These are phyloP conservation scores for Fusarium caatingaense DNA, from an alignment of 2,329 filamentous ascomycete species.

Conservation along the genomic window DNA sequence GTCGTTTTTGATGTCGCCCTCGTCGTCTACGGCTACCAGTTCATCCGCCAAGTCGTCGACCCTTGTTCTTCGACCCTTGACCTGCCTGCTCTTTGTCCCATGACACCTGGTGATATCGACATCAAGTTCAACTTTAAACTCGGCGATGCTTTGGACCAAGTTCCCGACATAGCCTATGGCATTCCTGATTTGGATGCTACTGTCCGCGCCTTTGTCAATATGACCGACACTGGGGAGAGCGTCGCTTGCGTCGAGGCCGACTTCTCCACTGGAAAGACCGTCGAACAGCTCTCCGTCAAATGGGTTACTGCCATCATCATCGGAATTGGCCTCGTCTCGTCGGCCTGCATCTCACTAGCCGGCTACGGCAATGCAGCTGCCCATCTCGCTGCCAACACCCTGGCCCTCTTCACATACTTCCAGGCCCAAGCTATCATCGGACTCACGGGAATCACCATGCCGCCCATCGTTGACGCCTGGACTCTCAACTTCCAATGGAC, in stretches of 20 bases:
- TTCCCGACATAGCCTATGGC: slow-evolving; percentile 87
- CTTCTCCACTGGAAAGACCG: slow-evolving; percentile 90
- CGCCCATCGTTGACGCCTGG: slow-evolving; percentile 90
- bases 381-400: slow-evolving; percentile 90
- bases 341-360: slow-evolving; percentile 87
- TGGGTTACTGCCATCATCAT: slow-evolving; percentile 91
- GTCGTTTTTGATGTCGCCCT: slow-evolving; percentile 81
- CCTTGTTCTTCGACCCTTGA: slow-evolving; percentile 70
- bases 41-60: slow-evolving; percentile 74
- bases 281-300: slow-evolving; percentile 86
- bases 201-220: slow-evolving; percentile 83
- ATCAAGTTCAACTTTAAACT: slow-evolving; percentile 76
- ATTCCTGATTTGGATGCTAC: slow-evolving; percentile 92
- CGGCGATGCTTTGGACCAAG: slow-evolving; percentile 66
- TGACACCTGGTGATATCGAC: slow-evolving; percentile 84
- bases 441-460: slow-evolving; percentile 81
- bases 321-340: slow-evolving; percentile 83
- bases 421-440: slow-evolving; percentile 93
- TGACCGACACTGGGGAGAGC: slow-evolving; percentile 67
- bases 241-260: slow-evolving; percentile 89
- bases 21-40: slow-evolving; percentile 83
- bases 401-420: slow-evolving; percentile 93
- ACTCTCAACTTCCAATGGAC: slow-evolving; percentile 99
- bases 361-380: slow-evolving; percentile 94
- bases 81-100: slow-evolving; percentile 84